Percentiles rank a stretch among this genome's conserved stretches.
Evolutionary conservation across 768 basidiomycete genomes (phyloP).

Genomic region (Ramaria rubella): DNA sequence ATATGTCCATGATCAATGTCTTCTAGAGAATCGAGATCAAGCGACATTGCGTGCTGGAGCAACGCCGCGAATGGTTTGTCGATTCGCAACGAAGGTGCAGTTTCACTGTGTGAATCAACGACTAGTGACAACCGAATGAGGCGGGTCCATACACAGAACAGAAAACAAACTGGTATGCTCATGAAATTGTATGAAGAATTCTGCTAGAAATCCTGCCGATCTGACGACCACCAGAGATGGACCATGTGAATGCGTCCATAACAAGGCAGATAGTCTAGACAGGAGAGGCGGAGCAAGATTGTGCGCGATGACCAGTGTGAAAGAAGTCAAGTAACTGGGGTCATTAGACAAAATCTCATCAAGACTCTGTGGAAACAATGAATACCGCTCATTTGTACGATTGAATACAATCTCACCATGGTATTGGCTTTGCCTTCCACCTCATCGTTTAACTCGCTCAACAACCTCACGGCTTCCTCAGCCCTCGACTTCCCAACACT

Average conservation of each 20-base stretch:
- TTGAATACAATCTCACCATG: conserved; percentile 27
- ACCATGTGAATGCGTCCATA: conserved; percentile 58
- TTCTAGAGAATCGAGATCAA: conserved; percentile 78
- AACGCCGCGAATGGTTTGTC: conserved; percentile 85
- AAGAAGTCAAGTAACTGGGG: conserved; percentile 50
- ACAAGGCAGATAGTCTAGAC: conserved; percentile 50
- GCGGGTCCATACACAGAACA: neutral
- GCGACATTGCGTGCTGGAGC: conserved; percentile 57
- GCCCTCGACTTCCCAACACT: conserved; percentile 80
- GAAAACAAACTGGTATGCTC: conserved; percentile 69
- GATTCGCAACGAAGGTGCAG: conserved; percentile 68
- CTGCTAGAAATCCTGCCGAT: conserved; percentile 85
- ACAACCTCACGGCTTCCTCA: conserved; percentile 64
- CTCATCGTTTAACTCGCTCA: conserved; percentile 82
- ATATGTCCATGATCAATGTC: conserved; percentile 85
- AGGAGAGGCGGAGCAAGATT: conserved; percentile 59
- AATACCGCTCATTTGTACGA: neutral
- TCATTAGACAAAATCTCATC: conserved; percentile 50
- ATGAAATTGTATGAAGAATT: conserved; percentile 82
- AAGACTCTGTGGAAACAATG: conserved; percentile 43
- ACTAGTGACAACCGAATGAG: conserved; percentile 38
- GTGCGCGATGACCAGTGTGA: conserved; percentile 78
- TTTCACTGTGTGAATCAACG: conserved; percentile 83
- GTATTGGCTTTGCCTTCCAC: conserved; percentile 66
- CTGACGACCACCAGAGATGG: conserved; percentile 73